Percentiles rank a stretch among this genome's conserved stretches.
Conservation (phyloP, 148 eudicot genomes). For the Persicaria tinctoria region DNA sequence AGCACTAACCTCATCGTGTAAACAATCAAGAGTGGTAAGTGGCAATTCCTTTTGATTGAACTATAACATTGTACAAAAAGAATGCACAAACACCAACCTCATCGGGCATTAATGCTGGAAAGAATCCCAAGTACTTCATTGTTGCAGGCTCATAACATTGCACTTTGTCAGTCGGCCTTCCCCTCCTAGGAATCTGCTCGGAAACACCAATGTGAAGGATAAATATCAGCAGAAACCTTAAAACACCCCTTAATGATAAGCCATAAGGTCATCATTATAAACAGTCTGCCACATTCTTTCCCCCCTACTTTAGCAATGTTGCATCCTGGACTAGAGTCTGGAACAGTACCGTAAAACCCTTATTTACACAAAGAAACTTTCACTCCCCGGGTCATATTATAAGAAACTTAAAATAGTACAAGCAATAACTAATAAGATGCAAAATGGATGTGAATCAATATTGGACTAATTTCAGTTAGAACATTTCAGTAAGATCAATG, state of each 20-base stretch:
- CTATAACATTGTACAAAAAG: constrained; percentile 1
- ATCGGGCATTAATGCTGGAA: constrained; percentile 70
- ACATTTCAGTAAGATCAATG: background rate
- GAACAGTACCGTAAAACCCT: background rate
- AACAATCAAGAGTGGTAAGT: background rate
- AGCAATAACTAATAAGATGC: background rate
- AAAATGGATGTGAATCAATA: background rate
- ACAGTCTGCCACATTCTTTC: background rate
- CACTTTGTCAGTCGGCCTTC: constrained; percentile 87
- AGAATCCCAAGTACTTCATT: constrained; percentile 92
- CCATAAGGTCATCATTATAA: background rate
- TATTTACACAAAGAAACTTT: background rate
- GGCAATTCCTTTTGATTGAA: background rate
- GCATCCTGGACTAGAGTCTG: background rate
- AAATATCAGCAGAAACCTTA: constrained; percentile 3
- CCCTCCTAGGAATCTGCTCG: constrained; percentile 77
- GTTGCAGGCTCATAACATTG: constrained; percentile 99
- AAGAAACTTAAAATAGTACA: background rate
- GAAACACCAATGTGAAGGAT: constrained; percentile 7
- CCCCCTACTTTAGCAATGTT: background rate
- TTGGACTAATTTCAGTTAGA: no score
- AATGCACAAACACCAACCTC: constrained; percentile 45
- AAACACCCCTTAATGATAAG: background rate
- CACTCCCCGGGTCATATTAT: no score
- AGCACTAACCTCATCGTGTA: background rate